phyloP scores from a whole-genome alignment of 2,329 filamentous ascomycete species.

The Calcarisporium arbuscula region DNA sequence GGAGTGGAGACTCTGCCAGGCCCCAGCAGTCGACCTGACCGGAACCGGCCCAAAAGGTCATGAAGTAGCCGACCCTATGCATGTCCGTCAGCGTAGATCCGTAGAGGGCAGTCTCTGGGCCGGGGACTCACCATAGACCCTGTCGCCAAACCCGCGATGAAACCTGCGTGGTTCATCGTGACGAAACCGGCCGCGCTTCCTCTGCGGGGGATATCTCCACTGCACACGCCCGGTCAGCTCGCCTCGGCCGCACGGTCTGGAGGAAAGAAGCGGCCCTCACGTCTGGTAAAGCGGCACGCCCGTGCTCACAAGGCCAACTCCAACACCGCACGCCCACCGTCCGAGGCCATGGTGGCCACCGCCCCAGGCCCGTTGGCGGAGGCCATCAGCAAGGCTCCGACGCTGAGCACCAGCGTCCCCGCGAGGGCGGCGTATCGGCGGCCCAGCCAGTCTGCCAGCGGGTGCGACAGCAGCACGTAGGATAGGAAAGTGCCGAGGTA shows the following conservation, averaged over 20 bases:
- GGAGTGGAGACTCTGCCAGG: slow-evolving; percentile 48
- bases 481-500: slow-evolving; percentile 50
- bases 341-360: slow-evolving; percentile 44
- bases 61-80: slow-evolving; percentile 47
- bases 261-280: slow-evolving; percentile 27
- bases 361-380: slow-evolving; percentile 33
- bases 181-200: slow-evolving; percentile 49
- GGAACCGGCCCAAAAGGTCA: slow-evolving; percentile 44
- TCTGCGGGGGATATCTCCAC: slow-evolving; percentile 49
- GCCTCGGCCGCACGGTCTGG: no score
- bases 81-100: neutral
- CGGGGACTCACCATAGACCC: slow-evolving; percentile 45
- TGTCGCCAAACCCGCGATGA: slow-evolving; percentile 45
- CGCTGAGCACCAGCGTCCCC: slow-evolving; percentile 38
- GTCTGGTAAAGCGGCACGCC: slow-evolving; percentile 50
- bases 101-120: neutral
- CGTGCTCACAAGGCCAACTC: slow-evolving; percentile 49
- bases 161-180: slow-evolving; percentile 53
- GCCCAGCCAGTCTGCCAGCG: slow-evolving; percentile 43
- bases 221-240: no score
- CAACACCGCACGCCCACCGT: slow-evolving; percentile 45
- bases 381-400: slow-evolving; percentile 44
- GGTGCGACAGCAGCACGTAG: slow-evolving; percentile 49
- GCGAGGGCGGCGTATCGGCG: slow-evolving; percentile 43
- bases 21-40: slow-evolving; percentile 39